phyloP scores from a whole-genome alignment of 768 basidiomycete species.

The Boletellus ananiceps region DNA sequence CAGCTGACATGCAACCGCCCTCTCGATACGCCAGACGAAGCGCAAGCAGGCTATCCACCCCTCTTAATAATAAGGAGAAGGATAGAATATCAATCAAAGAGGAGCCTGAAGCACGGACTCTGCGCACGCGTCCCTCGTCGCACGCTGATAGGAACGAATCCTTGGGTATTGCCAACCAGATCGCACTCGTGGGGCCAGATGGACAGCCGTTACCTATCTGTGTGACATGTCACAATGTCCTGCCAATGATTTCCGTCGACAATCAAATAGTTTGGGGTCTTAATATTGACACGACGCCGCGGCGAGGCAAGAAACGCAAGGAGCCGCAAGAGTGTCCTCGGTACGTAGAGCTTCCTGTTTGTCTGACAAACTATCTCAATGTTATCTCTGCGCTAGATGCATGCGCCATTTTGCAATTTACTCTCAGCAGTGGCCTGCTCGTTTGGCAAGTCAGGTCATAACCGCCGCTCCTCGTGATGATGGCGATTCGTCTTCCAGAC shows the following conservation, averaged over 20 bases:
- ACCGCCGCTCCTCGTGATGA: slow-evolving; percentile 46
- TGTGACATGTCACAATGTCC: slow-evolving; percentile 61
- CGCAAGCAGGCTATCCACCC: slow-evolving; percentile 31
- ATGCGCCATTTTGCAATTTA: slow-evolving; percentile 80
- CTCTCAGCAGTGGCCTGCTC: slow-evolving; percentile 63
- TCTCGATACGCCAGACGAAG: slow-evolving; percentile 28
- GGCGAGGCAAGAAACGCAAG: slow-evolving; percentile 52
- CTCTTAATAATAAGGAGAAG: slow-evolving; percentile 34
- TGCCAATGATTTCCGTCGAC: slow-evolving; percentile 75
- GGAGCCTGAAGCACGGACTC: slow-evolving; percentile 42
- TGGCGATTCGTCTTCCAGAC: slow-evolving; percentile 35
- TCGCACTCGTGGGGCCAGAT: slow-evolving; percentile 53
- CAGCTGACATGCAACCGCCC: slow-evolving; percentile 24
- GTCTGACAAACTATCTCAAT: slow-evolving; percentile 12
- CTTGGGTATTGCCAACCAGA: slow-evolving; percentile 37
- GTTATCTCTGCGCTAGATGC: slow-evolving; percentile 45
- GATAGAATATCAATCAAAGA: slow-evolving; percentile 45
- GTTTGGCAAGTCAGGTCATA: slow-evolving; percentile 46
- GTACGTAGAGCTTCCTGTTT: slow-evolving; percentile 39
- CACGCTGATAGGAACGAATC: slow-evolving; percentile 34
- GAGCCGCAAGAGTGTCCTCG: slow-evolving; percentile 69
- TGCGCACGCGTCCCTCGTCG: slow-evolving; percentile 46
- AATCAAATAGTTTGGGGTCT: slow-evolving; percentile 73
- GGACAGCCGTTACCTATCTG: slow-evolving; percentile 70
- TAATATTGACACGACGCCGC: slow-evolving; percentile 42